phyloP scores from a whole-genome alignment of 345 rosid genomes.

The Sonneratia caseolaris region DNA sequence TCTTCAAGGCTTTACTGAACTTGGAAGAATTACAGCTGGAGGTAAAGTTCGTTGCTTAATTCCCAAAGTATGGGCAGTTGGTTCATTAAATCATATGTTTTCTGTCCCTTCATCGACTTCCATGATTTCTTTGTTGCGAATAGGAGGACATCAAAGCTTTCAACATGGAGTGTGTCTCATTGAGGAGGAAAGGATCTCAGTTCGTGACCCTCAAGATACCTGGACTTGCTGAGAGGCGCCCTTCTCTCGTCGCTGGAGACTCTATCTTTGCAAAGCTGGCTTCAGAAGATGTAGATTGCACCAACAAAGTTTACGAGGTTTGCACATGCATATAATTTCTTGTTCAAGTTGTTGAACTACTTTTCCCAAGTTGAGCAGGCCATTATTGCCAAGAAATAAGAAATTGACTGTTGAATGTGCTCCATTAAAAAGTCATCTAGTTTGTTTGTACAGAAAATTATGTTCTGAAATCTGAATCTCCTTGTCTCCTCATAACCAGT shows the following conservation, averaged over 20 bases:
- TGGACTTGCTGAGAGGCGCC: conserved; percentile 91
- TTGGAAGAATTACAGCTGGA: conserved; percentile 84
- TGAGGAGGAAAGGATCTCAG: conserved; percentile 43
- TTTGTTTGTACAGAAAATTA: neutral
- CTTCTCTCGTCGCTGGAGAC: conserved; percentile 84
- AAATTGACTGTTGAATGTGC: neutral
- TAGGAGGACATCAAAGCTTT: conserved; percentile 76
- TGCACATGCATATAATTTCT: neutral
- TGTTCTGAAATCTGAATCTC: neutral
- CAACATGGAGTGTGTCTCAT: conserved; percentile 54
- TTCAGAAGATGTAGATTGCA: conserved; percentile 19
- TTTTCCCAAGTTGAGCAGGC: neutral
- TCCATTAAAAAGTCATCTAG: neutral
- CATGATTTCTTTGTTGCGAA: conserved; percentile 2
- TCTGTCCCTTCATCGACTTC: conserved; percentile 5
- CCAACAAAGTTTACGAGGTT: conserved; percentile 39
- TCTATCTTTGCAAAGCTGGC: conserved; percentile 41
- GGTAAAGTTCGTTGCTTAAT: conserved; percentile 28
- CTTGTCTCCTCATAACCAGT: neutral
- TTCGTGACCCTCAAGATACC: conserved; percentile 60
- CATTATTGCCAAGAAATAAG: neutral
- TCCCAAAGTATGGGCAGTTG: neutral
- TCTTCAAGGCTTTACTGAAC: conserved; percentile 51
- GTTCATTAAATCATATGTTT: neutral
- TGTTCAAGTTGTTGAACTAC: neutral